Conservation (phyloP, 805 yeast genomes). For the Maudiozyma turicensis region DNA sequence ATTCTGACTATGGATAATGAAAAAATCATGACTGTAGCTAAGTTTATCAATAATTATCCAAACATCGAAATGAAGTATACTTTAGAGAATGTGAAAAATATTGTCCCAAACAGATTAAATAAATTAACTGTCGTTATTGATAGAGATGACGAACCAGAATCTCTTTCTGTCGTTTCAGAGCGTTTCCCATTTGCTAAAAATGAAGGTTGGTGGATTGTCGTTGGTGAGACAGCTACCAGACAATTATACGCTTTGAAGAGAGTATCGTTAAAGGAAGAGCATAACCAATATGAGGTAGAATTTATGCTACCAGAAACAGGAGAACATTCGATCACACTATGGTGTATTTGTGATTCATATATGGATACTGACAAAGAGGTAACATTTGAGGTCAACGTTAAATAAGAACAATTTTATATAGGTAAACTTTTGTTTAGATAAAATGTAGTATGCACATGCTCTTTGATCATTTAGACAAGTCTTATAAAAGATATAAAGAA, state of each 20-base stretch:
- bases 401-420: background rate
- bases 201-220: conserved; percentile 73
- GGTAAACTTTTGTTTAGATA: background rate
- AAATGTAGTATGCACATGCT: no score
- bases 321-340: conserved; percentile 49
- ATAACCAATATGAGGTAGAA: conserved; percentile 42
- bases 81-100: conserved; percentile 33
- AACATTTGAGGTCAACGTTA: conserved; percentile 39
- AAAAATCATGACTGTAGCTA: conserved; percentile 59
- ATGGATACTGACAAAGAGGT: conserved; percentile 88
- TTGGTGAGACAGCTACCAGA: conserved; percentile 55
- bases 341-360: conserved; percentile 89
- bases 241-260: conserved; percentile 69
- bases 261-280: conserved; percentile 42
- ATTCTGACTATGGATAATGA: conserved; percentile 46
- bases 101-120: conserved; percentile 41
- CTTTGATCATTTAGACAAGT: no score
- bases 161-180: conserved; percentile 49
- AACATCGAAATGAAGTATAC: conserved; percentile 61
- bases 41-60: conserved; percentile 85
- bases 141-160: conserved; percentile 74
- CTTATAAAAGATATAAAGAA: background rate
- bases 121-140: conserved; percentile 40
- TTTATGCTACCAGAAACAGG: conserved; percentile 56
- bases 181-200: conserved; percentile 48